Evolutionary conservation across 2,329 filamentous ascomycete species (phyloP).

Genomic region (Polytolypa hystricis): DNA sequence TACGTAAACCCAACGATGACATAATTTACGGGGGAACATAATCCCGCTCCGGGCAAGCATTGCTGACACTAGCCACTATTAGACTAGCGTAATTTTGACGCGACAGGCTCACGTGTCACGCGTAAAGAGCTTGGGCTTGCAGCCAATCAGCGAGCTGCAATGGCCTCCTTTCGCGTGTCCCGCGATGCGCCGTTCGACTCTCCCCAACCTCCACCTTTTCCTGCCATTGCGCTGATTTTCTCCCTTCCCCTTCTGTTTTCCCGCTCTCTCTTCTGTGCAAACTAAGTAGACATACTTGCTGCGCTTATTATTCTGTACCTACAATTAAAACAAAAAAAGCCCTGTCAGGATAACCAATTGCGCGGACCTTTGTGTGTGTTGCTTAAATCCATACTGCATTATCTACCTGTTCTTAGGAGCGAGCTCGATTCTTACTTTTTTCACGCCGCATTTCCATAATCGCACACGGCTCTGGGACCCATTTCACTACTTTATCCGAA

Average conservation of each 20-base stretch:
- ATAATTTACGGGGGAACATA: constrained; percentile 4
- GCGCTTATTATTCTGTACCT: no score
- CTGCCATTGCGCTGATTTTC: background rate
- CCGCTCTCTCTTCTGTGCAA: no score
- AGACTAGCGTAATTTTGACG: constrained; percentile 8
- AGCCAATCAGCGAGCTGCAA: constrained; percentile 4
- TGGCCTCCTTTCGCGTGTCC: constrained; percentile 4
- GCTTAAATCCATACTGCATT: no score
- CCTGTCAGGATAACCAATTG: no score
- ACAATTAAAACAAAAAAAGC: no score
- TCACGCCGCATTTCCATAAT: no score
- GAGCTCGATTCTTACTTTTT: no score
- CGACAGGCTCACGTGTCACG: constrained; percentile 5
- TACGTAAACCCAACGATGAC: constrained; percentile 4
- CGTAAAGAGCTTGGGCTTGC: background rate
- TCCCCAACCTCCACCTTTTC: background rate
- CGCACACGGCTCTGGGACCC: no score
- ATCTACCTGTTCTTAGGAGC: no score
- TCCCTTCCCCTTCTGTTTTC: background rate
- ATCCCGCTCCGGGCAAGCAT: background rate
- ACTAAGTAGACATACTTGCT: no score
- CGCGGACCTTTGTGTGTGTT: no score
- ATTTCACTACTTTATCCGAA: no score
- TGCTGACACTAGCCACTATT: constrained; percentile 6
- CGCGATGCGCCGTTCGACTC: background rate